Base-by-base conservation (phyloP, 495 filamentous ascomycete species). In the Cenococcum geophilum region DNA sequence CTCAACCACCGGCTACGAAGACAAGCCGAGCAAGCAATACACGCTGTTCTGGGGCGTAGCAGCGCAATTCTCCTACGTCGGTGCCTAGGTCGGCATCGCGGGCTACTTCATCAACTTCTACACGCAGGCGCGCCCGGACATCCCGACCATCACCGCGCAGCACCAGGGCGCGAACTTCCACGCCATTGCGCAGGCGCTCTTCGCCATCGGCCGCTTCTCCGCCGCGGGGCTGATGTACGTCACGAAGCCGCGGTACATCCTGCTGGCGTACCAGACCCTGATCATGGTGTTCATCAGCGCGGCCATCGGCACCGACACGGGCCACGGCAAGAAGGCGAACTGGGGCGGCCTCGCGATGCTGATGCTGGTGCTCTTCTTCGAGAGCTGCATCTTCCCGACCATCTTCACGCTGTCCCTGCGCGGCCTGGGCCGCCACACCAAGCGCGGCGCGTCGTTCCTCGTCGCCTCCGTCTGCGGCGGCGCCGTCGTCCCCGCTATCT, bases 11-110 rank as follows among this genome's bases (percentile, higher is more conserved):
- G 63, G 65, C 25, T 65, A 71, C 58, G 78, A 77, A 45, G 73
- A 78, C 62, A 75, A 52, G 49, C 49, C 49, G 18, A 23, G 49
- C 12, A 82, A 82, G 61, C 82, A 87, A 61, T 86, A 83, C 70
- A 79, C 77, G 10, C 75, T 88, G 5, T 86, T 87, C 76, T 81
- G 81, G 66, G 84, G 81, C 18, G 77, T 82, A 0, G 78, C 77
- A 37, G 79, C 84, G 8, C 84, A 88, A 68, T 88, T 88, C 71
- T 87, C 83, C 71, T 89, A 87, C 23, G 80, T 81, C 0, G 85
- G 85, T 23, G 77, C 82, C 14, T 83, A 88, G 70, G 82, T 86
- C 25, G 83, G 80, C 45, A 79, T 86, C 54, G 83, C 83, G 14
- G 68, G 70, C 10, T 74, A 77, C 48, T 80, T 83, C 70, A 80